phyloP scores from a whole-genome alignment of 192 early-diverging fungal genomes.

The Backusella morwellensis region DNA sequence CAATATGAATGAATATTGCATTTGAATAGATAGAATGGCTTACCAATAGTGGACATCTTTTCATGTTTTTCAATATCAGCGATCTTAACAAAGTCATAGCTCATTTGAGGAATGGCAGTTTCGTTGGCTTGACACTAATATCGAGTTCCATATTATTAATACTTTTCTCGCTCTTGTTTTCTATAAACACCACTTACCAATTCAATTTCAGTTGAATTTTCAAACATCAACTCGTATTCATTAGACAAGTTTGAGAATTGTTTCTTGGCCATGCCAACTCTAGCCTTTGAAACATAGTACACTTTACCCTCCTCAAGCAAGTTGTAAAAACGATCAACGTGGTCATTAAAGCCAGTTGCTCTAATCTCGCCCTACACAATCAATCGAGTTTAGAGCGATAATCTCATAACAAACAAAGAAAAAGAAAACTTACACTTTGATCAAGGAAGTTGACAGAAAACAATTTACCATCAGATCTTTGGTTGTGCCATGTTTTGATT shows the following conservation, averaged over 20 bases:
- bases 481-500: constrained; percentile 80
- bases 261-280: constrained; percentile 80
- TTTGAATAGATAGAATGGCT: not conserved
- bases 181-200: constrained; percentile 28
- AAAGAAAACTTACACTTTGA: constrained; percentile 59
- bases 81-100: constrained; percentile 72
- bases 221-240: constrained; percentile 91
- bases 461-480: constrained; percentile 74
- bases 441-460: constrained; percentile 90
- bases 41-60: constrained; percentile 66
- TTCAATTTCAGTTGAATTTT: constrained; percentile 63
- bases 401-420: not conserved
- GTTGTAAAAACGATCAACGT: constrained; percentile 74
- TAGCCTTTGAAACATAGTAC: constrained; percentile 83
- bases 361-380: constrained; percentile 85
- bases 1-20: not conserved
- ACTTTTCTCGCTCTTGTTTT: not conserved
- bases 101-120: constrained; percentile 41
- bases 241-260: constrained; percentile 80
- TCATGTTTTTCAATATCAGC: constrained; percentile 63
- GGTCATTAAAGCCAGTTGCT: constrained; percentile 91
- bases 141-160: not conserved
- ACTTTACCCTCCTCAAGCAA: constrained; percentile 72
- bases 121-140: constrained; percentile 51
- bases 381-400: not conserved